These are phyloP conservation scores for Lentinula edodes DNA, from an alignment of 768 basidiomycete genomes.

Conservation along the genomic window DNA sequence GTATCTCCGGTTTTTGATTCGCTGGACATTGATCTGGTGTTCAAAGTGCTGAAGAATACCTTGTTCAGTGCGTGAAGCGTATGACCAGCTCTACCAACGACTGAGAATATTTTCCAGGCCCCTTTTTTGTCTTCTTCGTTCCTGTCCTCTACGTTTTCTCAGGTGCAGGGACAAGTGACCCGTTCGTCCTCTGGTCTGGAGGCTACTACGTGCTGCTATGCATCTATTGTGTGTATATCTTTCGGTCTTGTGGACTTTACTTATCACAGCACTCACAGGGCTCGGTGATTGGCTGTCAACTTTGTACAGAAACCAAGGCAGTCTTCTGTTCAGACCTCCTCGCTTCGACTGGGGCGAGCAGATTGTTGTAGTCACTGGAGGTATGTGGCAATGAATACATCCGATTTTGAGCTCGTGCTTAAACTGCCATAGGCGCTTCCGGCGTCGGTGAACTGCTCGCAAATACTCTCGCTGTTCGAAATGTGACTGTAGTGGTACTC, in stretches of 20 bases:
- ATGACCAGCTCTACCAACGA: constrained; percentile 4
- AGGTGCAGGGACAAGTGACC: constrained; percentile 46
- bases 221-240: constrained; percentile 52
- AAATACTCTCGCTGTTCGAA: constrained; percentile 78
- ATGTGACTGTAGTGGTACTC: constrained; percentile 79
- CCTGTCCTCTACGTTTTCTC: constrained; percentile 77
- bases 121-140: constrained; percentile 79
- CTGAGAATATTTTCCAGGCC: constrained; percentile 40
- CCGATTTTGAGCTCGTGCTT: not conserved
- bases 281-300: constrained; percentile 63
- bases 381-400: constrained; percentile 31
- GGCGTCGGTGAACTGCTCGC: constrained; percentile 88
- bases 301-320: constrained; percentile 72
- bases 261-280: constrained; percentile 36
- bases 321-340: constrained; percentile 51
- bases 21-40: constrained; percentile 70
- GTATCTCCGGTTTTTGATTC: constrained; percentile 56
- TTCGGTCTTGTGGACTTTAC: not conserved
- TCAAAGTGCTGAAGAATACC: constrained; percentile 77
- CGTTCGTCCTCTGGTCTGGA: constrained; percentile 43
- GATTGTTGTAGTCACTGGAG: constrained; percentile 88
- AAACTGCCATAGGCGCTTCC: constrained; percentile 56
- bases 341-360: constrained; percentile 83
- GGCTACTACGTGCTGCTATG: constrained; percentile 57
- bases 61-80: constrained; percentile 57